These are phyloP conservation scores for Rhododendron williamsianum DNA, from an alignment of 148 eudicot species.

Conservation along the genomic window DNA sequence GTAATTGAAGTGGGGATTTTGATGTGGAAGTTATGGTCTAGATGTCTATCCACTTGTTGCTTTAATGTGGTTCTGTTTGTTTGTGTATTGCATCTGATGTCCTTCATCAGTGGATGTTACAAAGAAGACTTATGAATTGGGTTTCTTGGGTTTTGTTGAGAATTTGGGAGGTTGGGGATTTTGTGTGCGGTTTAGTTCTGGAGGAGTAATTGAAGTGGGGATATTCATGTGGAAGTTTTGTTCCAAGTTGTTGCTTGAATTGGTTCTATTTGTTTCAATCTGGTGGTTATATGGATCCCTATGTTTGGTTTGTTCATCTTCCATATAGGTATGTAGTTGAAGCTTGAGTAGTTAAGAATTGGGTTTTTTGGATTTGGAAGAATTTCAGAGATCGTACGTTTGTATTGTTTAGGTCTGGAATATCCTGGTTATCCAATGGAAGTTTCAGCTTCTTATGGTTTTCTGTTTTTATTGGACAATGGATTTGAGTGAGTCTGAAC, in stretches of 20 bases:
- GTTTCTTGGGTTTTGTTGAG: background rate
- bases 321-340: background rate
- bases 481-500: background rate
- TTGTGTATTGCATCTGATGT: background rate
- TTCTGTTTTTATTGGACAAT: background rate
- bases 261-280: background rate
- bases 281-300: background rate
- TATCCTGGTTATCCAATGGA: background rate
- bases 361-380: background rate
- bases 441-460: background rate
- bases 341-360: background rate
- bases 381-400: background rate
- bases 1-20: background rate
- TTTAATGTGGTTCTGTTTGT: background rate
- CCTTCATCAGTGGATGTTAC: background rate
- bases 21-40: background rate
- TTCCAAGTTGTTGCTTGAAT: background rate
- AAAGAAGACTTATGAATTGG: background rate
- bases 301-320: background rate
- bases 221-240: background rate
- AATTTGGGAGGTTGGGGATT: background rate
- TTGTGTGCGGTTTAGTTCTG: background rate
- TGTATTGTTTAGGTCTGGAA: background rate
- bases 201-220: background rate
- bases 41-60: background rate